Conservation (phyloP, 2,329 filamentous ascomycete species). For the Botrytis byssoidea region DNA sequence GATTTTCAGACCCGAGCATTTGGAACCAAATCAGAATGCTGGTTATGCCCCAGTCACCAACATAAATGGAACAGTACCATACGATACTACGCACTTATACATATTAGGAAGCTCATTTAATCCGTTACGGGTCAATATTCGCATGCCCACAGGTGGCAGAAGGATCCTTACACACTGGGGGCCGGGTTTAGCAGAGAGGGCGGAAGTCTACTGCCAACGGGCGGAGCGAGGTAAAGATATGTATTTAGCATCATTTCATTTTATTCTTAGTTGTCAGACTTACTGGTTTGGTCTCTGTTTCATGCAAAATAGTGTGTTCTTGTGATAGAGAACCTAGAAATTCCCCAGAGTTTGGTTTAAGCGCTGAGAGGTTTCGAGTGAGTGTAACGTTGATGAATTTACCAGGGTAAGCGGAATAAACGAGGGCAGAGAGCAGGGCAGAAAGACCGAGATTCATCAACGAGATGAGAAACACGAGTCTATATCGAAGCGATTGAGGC, state of each 20-base stretch:
- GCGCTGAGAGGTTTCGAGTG: neutral
- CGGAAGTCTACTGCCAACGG: neutral
- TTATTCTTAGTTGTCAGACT: constrained; percentile 13
- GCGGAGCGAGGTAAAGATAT: constrained; percentile 7
- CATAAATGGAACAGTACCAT: constrained; percentile 9
- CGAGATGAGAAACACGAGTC: constrained; percentile 7
- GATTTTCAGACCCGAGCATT: neutral
- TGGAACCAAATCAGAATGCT: constrained; percentile 16
- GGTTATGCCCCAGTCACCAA: neutral
- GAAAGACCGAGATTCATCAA: constrained; percentile 3
- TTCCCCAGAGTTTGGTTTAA: constrained; percentile 19
- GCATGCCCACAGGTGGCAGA: neutral
- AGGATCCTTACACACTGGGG: constrained; percentile 1
- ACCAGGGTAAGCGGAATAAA: constrained; percentile 2
- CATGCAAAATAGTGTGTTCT: neutral
- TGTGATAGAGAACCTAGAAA: constrained; percentile 3
- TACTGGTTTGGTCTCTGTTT: neutral
- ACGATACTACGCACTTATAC: constrained; percentile 1
- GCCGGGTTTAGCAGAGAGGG: neutral
- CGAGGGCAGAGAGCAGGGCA: neutral
- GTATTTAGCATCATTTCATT: constrained; percentile 5
- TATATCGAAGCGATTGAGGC: neutral
- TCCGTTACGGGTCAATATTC: neutral
- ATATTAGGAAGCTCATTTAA: constrained; percentile 11
- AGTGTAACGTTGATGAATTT: neutral